Base-by-base conservation (phyloP, 768 basidiomycete genomes). In the Suillus subluteus region DNA sequence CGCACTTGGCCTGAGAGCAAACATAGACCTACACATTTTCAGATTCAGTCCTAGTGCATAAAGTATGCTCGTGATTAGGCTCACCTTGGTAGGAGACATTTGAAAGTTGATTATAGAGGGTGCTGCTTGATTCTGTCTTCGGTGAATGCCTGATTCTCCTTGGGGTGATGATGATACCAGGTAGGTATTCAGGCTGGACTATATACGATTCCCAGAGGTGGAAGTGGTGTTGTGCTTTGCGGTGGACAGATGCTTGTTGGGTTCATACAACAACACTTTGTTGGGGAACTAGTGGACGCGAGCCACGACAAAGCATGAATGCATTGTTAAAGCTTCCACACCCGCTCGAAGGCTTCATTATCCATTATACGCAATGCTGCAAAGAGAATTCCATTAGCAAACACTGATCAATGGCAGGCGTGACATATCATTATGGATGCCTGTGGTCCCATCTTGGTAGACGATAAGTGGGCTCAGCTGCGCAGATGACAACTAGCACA, bases 1-100 rank as follows among this genome's bases (percentile, higher is more conserved):
- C 48, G 23, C 75, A 77, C 32, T 58, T 2, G 1, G 37, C 6
- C 44, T 55, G 59, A 18, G 69, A 61, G 48, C 76, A 77, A 2
- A 65, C 0, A 55, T 48, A 64, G 23, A 37, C 48, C 75, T 76
- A n/a, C 12, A 32, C 15, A 59, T 59, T 40, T 9, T 7, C 26
- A 32, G 18, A 40, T 21, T 61, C 18, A 30, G 18, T 30, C 21
- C 30, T 3, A 13, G 59, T 30, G 26, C 26, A 43, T 21, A 18
- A 30, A 13, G 11, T 30, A 61, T 21, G 40, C 26, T 61, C 18
- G 40, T 32, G 41, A 61, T 21, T 1, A 61, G 26, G 41, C 18
- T 43, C 18, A 43, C 59, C 26, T 43, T 61, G 6, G 16, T 41
- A 61, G 59, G 26, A 61, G 41, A 41, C 59, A 61, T 43, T 12